Evolutionary conservation across 768 basidiomycete species (phyloP).

Genomic region (Lyophyllum atratum): DNA sequence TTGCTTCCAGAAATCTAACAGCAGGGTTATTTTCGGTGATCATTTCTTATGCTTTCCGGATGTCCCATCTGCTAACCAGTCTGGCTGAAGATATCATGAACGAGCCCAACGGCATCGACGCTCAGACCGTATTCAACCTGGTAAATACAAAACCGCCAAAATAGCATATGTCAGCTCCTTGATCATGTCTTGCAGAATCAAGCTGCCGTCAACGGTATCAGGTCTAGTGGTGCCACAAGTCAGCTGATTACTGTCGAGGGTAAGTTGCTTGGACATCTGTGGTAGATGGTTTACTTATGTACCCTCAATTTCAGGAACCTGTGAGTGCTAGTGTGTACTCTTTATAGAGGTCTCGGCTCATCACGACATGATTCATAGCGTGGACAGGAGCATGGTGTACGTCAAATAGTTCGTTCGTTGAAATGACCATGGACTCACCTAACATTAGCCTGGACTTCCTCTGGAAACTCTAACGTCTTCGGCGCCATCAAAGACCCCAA

Average conservation of each 20-base stretch:
- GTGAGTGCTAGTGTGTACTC: conserved; percentile 22
- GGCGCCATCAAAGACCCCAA: conserved; percentile 55
- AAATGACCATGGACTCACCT: conserved; percentile 2
- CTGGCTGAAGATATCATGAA: conserved; percentile 52
- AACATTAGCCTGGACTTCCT: conserved; percentile 49
- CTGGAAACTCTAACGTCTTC: conserved; percentile 58
- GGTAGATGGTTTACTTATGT: conserved; percentile 1
- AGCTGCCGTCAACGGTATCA: conserved; percentile 67
- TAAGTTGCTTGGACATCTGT: conserved; percentile 8
- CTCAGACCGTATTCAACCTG: conserved; percentile 48
- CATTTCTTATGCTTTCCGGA: not conserved
- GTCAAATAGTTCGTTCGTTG: conserved; percentile 2
- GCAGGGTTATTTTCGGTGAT: conserved; percentile 57
- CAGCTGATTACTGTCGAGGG: conserved; percentile 53
- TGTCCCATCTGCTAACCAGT: not conserved
- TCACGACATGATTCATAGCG: conserved; percentile 29
- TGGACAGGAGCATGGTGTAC: conserved; percentile 64
- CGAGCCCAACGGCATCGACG: conserved; percentile 63
- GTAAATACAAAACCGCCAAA: conserved; percentile 29
- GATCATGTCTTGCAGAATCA: conserved; percentile 43
- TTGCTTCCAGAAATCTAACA: conserved; percentile 41
- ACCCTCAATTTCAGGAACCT: conserved; percentile 23
- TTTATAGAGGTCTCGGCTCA: not conserved
- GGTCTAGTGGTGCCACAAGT: conserved; percentile 61
- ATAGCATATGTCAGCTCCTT: not conserved